A percentile compares a stretch with the other conserved stretches of the same genome.
Evolutionary conservation across 495 filamentous ascomycete species (phyloP).

Genomic region (Sporormia fimetaria): DNA sequence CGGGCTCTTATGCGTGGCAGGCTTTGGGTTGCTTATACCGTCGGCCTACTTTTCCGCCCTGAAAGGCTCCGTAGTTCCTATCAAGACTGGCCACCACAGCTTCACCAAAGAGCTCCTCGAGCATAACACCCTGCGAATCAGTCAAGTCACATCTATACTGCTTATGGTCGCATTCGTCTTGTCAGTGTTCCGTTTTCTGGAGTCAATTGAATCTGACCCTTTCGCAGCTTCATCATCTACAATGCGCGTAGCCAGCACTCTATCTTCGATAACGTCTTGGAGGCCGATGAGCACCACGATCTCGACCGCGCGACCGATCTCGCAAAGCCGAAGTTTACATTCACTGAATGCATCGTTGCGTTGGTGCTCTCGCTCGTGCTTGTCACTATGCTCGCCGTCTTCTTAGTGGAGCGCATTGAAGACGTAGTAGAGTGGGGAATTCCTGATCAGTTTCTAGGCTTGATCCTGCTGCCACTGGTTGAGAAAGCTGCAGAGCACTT

Average conservation of each 20-base stretch:
- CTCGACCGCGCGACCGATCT: constrained; percentile 54
- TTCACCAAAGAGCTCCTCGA: constrained; percentile 23
- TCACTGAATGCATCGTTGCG: constrained; percentile 61
- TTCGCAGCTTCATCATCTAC: constrained; percentile 54
- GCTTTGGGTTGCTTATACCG: constrained; percentile 24
- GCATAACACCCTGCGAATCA: constrained; percentile 41
- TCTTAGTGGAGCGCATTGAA: constrained; percentile 71
- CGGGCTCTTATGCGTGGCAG: constrained; percentile 65
- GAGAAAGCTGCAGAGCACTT: constrained; percentile 89
- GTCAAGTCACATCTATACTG: constrained; percentile 63
- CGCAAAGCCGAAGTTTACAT: constrained; percentile 59
- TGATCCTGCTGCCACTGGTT: constrained; percentile 61
- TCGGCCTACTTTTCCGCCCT: constrained; percentile 33
- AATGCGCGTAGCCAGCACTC: constrained; percentile 73
- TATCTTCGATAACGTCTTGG: constrained; percentile 63
- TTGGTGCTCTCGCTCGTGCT: constrained; percentile 54
- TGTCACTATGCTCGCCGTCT: constrained; percentile 70
- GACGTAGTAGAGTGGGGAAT: constrained; percentile 54
- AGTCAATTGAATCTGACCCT: background rate
- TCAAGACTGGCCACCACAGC: constrained; percentile 5
- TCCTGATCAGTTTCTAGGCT: constrained; percentile 46
- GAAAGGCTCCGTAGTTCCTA: constrained; percentile 20
- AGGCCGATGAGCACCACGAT: constrained; percentile 59
- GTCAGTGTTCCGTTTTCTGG: background rate
- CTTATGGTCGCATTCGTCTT: constrained; percentile 64